Conservation (phyloP, 2,329 filamentous ascomycete species). For the Cadophora malorum region DNA sequence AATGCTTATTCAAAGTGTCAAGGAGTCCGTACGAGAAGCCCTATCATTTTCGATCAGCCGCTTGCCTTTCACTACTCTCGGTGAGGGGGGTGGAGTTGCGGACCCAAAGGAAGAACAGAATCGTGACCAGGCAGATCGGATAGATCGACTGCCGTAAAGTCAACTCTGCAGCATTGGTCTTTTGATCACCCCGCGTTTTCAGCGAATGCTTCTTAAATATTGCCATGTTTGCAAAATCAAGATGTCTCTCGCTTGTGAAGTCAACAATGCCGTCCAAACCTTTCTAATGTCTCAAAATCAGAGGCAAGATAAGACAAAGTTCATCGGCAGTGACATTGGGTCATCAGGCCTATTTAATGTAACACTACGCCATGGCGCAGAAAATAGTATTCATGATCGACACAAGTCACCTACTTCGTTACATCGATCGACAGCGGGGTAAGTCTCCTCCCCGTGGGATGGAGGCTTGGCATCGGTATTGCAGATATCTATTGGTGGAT, state of each 20-base stretch:
- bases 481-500: constrained; percentile 3
- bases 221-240: constrained; percentile 18
- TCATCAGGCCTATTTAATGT: constrained; percentile 1
- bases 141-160: constrained; percentile 71
- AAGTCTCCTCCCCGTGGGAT: constrained; percentile 1
- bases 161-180: constrained; percentile 64
- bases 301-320: no score
- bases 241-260: neutral
- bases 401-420: neutral
- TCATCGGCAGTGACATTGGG: neutral
- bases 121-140: constrained; percentile 69
- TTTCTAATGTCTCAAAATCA: neutral
- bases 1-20: constrained; percentile 78
- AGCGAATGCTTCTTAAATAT: constrained; percentile 34
- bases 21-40: constrained; percentile 87
- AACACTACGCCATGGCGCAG: neutral
- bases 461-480: neutral
- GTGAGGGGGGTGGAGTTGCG: constrained; percentile 51
- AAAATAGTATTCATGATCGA: neutral
- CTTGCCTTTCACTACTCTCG: neutral
- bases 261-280: neutral
- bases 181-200: constrained; percentile 49
- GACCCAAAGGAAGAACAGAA: constrained; percentile 70
- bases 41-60: constrained; percentile 54
- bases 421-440: constrained; percentile 19